A percentile compares a stretch with the other conserved stretches of the same genome.
phyloP scores from a whole-genome alignment of 1,284 basidiomycete genomes.

The Cerioporus squamosus region DNA sequence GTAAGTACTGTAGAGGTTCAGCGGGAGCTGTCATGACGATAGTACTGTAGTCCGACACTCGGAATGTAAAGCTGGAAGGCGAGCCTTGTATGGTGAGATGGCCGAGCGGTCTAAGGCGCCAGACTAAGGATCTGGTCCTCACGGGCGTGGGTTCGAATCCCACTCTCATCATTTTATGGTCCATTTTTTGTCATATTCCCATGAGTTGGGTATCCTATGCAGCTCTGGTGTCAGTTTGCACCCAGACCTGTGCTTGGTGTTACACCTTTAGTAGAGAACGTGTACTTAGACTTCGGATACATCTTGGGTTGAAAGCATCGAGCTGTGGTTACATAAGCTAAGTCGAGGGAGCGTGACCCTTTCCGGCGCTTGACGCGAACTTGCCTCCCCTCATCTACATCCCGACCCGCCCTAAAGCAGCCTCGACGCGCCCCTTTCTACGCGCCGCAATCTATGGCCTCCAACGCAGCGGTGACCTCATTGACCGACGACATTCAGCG shows the following conservation, averaged over 20 bases:
- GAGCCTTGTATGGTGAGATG: slow-evolving; percentile 68
- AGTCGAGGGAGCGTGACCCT: background rate
- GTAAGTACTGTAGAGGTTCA: no score
- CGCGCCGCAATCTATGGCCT: slow-evolving; percentile 16
- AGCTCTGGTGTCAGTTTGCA: no score
- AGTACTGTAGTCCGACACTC: no score
- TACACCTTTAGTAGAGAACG: no score
- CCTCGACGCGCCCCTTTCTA: slow-evolving; percentile 16
- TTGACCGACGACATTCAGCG: slow-evolving; percentile 37
- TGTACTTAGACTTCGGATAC: no score
- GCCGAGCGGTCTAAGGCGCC: slow-evolving; percentile 87
- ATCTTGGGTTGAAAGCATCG: no score
- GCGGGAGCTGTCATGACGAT: no score
- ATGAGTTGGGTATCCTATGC: no score
- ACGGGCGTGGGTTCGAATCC: slow-evolving; percentile 1
- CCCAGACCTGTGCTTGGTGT: no score
- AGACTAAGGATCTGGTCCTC: slow-evolving; percentile 61
- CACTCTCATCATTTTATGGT: no score
- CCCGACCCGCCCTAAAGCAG: slow-evolving; percentile 38
- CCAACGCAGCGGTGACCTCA: slow-evolving; percentile 29
- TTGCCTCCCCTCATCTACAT: slow-evolving; percentile 32
- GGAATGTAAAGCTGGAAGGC: no score
- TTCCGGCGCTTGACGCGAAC: slow-evolving; percentile 28
- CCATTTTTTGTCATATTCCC: no score
- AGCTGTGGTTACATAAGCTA: slow-evolving; percentile 9